These are phyloP conservation scores for Populus euphratica DNA, from an alignment of 345 rosid species.

Conservation along the genomic window DNA sequence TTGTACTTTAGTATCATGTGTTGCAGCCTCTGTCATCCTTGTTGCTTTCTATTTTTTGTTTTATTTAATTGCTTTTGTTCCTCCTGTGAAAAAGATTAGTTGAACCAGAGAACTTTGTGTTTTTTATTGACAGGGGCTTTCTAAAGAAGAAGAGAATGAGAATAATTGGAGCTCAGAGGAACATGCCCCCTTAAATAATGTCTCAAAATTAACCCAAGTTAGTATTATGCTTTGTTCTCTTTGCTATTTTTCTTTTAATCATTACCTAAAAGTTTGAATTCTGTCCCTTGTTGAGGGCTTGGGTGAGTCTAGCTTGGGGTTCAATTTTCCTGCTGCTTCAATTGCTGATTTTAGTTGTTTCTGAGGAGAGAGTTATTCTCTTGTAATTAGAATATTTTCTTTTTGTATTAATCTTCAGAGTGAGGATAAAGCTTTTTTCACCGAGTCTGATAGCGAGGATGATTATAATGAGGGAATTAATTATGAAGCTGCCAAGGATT, in stretches of 20 bases:
- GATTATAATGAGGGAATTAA: constrained; percentile 33
- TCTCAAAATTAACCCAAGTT: constrained; percentile 35
- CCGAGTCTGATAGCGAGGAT: constrained; percentile 25
- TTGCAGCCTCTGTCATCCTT: not conserved
- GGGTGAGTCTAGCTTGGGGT: not conserved
- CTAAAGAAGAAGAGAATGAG: constrained; percentile 28
- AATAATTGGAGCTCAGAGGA: constrained; percentile 28
- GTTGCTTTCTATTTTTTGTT: not conserved
- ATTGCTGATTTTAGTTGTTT: not conserved
- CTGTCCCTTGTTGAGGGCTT: not conserved
- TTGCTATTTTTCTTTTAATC: not conserved
- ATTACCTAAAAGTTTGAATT: not conserved
- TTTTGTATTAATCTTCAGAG: constrained; percentile 37
- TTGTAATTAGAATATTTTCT: constrained; percentile 21
- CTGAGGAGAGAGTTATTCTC: constrained; percentile 2
- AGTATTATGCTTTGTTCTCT: constrained; percentile 7
- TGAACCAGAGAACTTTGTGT: constrained; percentile 9
- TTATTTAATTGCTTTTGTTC: no score
- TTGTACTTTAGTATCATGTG: no score
- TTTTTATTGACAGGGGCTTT: constrained; percentile 32
- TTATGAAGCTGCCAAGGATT: constrained; percentile 40
- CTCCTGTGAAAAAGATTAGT: not conserved
- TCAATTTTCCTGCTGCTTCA: no score
- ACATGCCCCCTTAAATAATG: constrained; percentile 22
- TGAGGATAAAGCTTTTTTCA: constrained; percentile 39